Conservation (phyloP, 2,329 filamentous ascomycete species). For the Alternaria sp. region DNA sequence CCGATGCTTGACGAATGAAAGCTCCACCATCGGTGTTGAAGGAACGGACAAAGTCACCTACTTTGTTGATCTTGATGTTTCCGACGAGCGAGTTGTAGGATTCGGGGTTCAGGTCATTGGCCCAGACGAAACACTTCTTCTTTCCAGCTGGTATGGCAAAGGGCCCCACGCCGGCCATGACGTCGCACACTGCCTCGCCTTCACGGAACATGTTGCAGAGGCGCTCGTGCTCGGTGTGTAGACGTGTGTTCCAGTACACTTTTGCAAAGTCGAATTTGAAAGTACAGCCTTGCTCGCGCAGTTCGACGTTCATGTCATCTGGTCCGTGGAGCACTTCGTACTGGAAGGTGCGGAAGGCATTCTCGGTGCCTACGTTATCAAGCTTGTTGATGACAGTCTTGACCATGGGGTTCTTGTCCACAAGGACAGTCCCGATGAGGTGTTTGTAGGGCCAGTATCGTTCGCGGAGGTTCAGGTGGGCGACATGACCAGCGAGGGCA, state of each 20-base stretch:
- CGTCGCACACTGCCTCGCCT: conserved; percentile 91
- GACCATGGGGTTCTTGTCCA: conserved; percentile 87
- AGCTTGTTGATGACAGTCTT: conserved; percentile 96
- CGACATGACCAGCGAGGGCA: conserved; percentile 90
- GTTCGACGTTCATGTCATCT: conserved; percentile 82
- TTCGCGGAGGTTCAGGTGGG: conserved; percentile 88
- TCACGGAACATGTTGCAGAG: conserved; percentile 78
- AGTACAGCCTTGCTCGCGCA: conserved; percentile 82
- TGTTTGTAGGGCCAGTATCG: conserved; percentile 86
- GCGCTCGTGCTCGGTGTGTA: conserved; percentile 88
- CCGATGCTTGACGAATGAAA: conserved; percentile 79
- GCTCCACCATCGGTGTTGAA: conserved; percentile 83
- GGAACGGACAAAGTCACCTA: conserved; percentile 73
- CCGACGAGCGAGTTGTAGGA: conserved; percentile 77
- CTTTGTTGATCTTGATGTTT: conserved; percentile 82
- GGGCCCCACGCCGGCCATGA: conserved; percentile 97
- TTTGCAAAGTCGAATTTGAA: conserved; percentile 95
- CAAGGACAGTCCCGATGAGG: conserved; percentile 82
- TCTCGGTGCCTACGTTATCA: conserved; percentile 85
- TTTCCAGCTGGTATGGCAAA: conserved; percentile 93
- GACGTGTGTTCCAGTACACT: conserved; percentile 96
- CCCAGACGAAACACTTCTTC: conserved; percentile 91
- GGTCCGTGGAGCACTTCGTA: conserved; percentile 90
- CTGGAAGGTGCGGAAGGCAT: conserved; percentile 87
- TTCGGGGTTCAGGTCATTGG: conserved; percentile 95